Conservation (phyloP, 352 stramenopile species). For the Pythium diclinum region DNA sequence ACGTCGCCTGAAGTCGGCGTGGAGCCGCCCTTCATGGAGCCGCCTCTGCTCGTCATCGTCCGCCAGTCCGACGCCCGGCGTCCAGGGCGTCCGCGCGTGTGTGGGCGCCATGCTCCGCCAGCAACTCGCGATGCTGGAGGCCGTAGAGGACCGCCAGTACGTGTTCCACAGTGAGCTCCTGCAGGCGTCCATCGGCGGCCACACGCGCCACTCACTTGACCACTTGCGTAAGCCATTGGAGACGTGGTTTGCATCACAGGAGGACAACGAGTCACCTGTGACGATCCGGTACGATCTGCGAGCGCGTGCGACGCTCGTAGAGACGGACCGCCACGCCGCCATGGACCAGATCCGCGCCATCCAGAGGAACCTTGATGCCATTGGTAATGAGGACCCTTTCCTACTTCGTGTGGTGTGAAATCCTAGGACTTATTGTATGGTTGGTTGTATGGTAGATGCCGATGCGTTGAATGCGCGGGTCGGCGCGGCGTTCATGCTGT, state of each 20-base stretch:
- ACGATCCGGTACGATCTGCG: constrained; percentile 70
- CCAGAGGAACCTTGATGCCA: constrained; percentile 27
- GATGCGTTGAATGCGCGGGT: constrained; percentile 29
- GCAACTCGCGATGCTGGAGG: constrained; percentile 48
- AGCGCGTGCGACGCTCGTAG: constrained; percentile 58
- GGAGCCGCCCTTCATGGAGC: neutral
- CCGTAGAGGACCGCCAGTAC: constrained; percentile 57
- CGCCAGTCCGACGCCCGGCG: neutral
- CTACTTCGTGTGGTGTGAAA: too few species aligned
- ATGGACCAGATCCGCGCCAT: constrained; percentile 56
- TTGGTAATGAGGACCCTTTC: constrained; percentile 22
- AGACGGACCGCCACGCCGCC: constrained; percentile 53
- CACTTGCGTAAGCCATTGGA: constrained; percentile 74
- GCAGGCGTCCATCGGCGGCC: constrained; percentile 58
- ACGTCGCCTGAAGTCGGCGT: neutral
- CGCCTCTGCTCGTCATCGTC: neutral
- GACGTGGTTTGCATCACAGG: constrained; percentile 15
- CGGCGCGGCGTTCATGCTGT: constrained; percentile 75
- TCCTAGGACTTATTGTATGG: too few species aligned
- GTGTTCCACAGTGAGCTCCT: constrained; percentile 62
- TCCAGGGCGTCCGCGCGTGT: constrained; percentile 32
- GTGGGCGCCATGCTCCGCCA: constrained; percentile 64
- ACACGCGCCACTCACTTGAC: constrained; percentile 79
- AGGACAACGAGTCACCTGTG: neutral
- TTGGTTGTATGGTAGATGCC: constrained; percentile 16